A percentile compares a stretch with the other conserved stretches of the same genome.
These are phyloP conservation scores for Fusarium concolor DNA, from an alignment of 2,329 filamentous ascomycete genomes.

Conservation along the genomic window DNA sequence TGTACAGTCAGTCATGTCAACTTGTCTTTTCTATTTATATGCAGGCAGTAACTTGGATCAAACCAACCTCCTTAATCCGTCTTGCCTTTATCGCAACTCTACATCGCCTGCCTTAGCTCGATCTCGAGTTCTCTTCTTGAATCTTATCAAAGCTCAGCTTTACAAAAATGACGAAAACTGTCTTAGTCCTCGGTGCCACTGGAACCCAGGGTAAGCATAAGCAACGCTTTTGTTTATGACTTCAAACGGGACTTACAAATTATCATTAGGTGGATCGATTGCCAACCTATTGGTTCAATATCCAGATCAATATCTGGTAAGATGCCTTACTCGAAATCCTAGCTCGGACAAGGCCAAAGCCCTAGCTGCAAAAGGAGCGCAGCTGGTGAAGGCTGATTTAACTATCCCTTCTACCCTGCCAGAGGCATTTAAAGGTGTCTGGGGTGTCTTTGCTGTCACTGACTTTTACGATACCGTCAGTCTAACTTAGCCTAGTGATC, in stretches of 20 bases:
- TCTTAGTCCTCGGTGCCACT: slow-evolving; percentile 27
- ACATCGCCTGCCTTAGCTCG: background rate
- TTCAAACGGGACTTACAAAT: background rate
- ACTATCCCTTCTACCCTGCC: slow-evolving; percentile 25
- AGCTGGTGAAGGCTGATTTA: slow-evolving; percentile 24
- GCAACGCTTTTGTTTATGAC: too few relatives aligned
- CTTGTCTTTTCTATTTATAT: background rate
- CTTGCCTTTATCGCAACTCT: background rate
- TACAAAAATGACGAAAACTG: slow-evolving; percentile 15
- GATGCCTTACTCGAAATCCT: slow-evolving; percentile 25
- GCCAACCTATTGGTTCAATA: slow-evolving; percentile 25
- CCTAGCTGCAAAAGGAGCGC: slow-evolving; percentile 12
- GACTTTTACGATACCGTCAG: slow-evolving; percentile 31
- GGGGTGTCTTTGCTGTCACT: slow-evolving; percentile 29
- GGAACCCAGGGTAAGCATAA: slow-evolving; percentile 26
- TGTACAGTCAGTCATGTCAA: background rate
- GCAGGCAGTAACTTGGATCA: background rate
- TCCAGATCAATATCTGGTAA: slow-evolving; percentile 18
- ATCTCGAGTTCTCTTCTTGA: background rate
- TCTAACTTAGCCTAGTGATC: background rate
- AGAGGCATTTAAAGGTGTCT: slow-evolving; percentile 15
- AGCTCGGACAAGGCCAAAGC: slow-evolving; percentile 24
- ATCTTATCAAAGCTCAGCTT: background rate
- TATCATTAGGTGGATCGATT: slow-evolving; percentile 16
- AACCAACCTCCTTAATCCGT: background rate